phyloP scores from a whole-genome alignment of 257 asterid genomes.

The Penstemon davidsonii region DNA sequence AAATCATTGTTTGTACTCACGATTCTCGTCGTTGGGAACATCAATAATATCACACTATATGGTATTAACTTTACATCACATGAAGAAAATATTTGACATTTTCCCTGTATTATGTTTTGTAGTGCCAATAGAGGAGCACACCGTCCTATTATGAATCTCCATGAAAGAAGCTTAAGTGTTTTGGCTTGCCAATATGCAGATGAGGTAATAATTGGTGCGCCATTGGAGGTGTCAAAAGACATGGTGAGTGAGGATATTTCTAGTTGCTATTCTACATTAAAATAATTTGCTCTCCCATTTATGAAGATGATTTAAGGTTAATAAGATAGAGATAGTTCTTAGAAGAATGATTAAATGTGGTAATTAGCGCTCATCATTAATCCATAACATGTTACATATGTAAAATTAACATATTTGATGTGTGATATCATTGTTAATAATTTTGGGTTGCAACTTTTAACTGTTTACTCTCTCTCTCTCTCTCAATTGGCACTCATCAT shows the following conservation, averaged over 20 bases:
- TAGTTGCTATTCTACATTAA: slow-evolving; percentile 9
- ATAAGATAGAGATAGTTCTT: slow-evolving; percentile 13
- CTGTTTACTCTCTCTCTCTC: background rate
- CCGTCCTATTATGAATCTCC: slow-evolving; percentile 99
- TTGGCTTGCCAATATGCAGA: slow-evolving; percentile 95
- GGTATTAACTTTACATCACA: background rate
- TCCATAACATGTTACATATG: background rate
- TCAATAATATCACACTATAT: background rate
- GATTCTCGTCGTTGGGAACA: background rate
- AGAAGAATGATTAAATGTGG: slow-evolving; percentile 13
- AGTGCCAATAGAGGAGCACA: slow-evolving; percentile 91
- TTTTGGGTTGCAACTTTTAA: background rate
- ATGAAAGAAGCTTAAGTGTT: slow-evolving; percentile 97
- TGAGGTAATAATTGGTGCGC: slow-evolving; percentile 98
- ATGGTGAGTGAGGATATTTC: slow-evolving; percentile 53
- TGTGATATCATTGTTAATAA: background rate
- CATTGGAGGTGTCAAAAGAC: slow-evolving; percentile 94
- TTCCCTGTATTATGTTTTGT: slow-evolving; percentile 34
- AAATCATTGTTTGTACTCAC: background rate
- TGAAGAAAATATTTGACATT: slow-evolving; percentile 20
- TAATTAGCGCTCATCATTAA: background rate
- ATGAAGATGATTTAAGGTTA: slow-evolving; percentile 18
- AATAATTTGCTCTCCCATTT: slow-evolving; percentile 17
- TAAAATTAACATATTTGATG: background rate
- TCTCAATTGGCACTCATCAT: too few species aligned